A percentile compares a stretch with the other conserved stretches of the same genome.
These are phyloP conservation scores for Aristolochia fimbriata DNA, from an alignment of 164 flowering plant species.

Conservation along the genomic window DNA sequence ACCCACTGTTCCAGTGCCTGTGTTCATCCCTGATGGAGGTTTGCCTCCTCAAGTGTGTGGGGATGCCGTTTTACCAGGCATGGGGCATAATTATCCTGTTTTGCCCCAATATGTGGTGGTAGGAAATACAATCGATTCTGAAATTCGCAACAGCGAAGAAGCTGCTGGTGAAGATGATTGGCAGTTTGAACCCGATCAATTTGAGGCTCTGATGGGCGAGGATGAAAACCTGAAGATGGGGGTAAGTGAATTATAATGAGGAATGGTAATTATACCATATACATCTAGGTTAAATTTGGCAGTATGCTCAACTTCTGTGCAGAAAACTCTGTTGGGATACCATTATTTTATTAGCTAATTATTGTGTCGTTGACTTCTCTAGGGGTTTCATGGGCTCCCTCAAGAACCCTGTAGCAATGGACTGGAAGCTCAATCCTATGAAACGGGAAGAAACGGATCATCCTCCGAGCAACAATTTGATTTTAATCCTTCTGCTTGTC, in stretches of 20 bases:
- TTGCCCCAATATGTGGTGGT: too few species aligned
- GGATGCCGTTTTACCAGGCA: too few species aligned
- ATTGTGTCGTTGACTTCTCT: neutral
- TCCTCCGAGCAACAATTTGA: constrained; percentile 8
- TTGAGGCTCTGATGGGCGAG: constrained; percentile 2
- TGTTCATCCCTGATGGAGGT: too few species aligned
- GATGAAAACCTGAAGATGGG: constrained; percentile 8
- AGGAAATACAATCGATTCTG: too few species aligned
- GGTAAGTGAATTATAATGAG: constrained; percentile 3
- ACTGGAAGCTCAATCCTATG: neutral
- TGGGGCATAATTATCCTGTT: too few species aligned
- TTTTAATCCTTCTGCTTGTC: constrained; percentile 9
- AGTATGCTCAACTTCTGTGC: neutral
- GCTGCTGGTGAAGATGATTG: constrained; percentile 8
- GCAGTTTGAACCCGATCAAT: constrained; percentile 5
- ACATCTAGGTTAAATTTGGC: neutral
- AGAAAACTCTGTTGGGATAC: neutral
- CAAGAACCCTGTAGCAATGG: neutral
- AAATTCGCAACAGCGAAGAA: too few species aligned
- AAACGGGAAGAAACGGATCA: neutral
- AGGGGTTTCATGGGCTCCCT: constrained; percentile 8
- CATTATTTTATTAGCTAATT: neutral
- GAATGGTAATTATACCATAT: neutral
- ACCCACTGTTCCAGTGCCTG: neutral
- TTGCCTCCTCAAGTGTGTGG: too few species aligned